Base-by-base conservation (phyloP, 2,329 filamentous ascomycete genomes). In the Pseudocercospora macadamiae region DNA sequence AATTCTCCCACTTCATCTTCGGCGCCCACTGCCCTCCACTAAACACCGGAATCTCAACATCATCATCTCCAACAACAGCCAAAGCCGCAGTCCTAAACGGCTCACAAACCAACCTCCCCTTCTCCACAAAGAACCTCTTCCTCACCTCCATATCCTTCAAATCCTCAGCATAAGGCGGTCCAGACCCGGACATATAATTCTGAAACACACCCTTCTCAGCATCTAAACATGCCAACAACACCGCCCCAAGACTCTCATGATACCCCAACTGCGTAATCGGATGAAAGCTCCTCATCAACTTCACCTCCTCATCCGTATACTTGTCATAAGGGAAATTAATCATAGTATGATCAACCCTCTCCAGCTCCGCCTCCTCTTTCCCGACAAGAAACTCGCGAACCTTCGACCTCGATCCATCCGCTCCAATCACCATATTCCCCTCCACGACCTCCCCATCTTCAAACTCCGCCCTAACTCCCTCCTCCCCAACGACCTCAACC, bases 1-100 rank as follows among this genome's bases (percentile, higher is more conserved):
- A 54, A 23, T 55, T 67, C 37, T 70, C 62, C 63, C 63, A 70
- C 2, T 28, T 39, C 12, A 21, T 9, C 8, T 21, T 47, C 19
- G 42, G 42, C 4, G 32, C 42, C 42, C 42, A 47, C 7, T 47
- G 55, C 44, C 14, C 57, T 49, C 19, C 59, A 56, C 3, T 55
- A 57, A 18, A 49, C 51, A 44, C 59, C 64, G 6, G 66, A 25
- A 52, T 52, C n/a, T 34, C 30, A 10, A 30, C 30, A 6, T 49
- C 30, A 12, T 32, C 25, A 14, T n/a, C 44, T 21, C n/a, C n/a
- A n/a, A n/a, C n/a, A n/a, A 59, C 18, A 37, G 51, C 14, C 3
- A 49, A 14, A 21, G 23, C 44, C 32, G 45, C 59, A 4, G 59
- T 58, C 16, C 26, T 21, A 34, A 51, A 61, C 1, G 51, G 55